Evolutionary conservation across 176 grass and related monocot species (phyloP).

Genomic region (bread wheat (Triticum aestivum)): IWGSC_CS_RefSeq_v2.1 NC_057798.1:685768623-685769122

Average conservation of each 20-base stretch:
- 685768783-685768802: not conserved
- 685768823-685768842: not conserved
- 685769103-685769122: constrained; percentile 1
- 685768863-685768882: not conserved
- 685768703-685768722: not conserved
- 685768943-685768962: not conserved
- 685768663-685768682: not conserved
- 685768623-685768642: not conserved
- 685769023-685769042: constrained; percentile 31
- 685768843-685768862: not conserved
- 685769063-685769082: not conserved
- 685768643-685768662: not conserved
- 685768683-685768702: not conserved
- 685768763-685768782: not conserved
- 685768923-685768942: not conserved
- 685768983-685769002: constrained; percentile 14
- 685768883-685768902: not conserved
- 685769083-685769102: not conserved
- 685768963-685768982: constrained; percentile 19
- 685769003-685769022: constrained; percentile 12
- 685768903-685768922: not conserved
- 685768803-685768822: not conserved
- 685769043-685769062: constrained; percentile 4
- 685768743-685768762: not conserved
- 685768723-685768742: not conserved